Percentiles rank a stretch among this genome's conserved stretches.
Evolutionary conservation across 73 alveolate genomes (phyloP).

Genomic region (Tetrahymena malaccensis): DNA sequence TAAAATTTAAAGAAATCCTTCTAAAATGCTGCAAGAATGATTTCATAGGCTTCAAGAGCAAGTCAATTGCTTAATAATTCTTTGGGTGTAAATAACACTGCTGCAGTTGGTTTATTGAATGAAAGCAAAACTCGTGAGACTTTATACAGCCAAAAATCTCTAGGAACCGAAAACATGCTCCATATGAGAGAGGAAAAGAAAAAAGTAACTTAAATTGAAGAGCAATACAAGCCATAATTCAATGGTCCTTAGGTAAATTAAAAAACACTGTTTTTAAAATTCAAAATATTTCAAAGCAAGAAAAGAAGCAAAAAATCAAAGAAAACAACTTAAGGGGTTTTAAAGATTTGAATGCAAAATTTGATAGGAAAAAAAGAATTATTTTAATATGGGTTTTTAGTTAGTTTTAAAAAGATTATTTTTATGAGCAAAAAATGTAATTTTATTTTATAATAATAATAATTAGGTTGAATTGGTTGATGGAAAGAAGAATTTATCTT

Average conservation of each 20-base stretch:
- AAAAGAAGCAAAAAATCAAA: not conserved
- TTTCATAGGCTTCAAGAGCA: not conserved
- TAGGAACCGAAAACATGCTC: not conserved
- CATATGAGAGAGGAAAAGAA: not conserved
- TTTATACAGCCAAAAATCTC: not conserved
- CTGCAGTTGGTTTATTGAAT: not conserved
- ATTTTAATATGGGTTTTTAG: not conserved
- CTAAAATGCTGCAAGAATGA: not conserved
- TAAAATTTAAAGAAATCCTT: not conserved
- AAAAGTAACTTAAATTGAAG: not conserved
- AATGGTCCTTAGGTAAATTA: not conserved
- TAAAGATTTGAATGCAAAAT: not conserved
- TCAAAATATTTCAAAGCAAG: not conserved
- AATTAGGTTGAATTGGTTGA: not conserved
- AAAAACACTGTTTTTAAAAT: not conserved
- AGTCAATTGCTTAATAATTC: not conserved
- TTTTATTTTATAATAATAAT: not conserved
- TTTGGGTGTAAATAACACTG: not conserved
- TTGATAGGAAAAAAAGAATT: not conserved
- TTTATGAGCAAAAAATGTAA: not conserved
- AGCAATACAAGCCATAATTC: not conserved
- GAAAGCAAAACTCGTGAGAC: not conserved
- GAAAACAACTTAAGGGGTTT: not conserved
- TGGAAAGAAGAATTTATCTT: slow-evolving; percentile 21
- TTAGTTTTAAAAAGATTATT: not conserved